Base-by-base conservation (phyloP, 176 grass and related monocot species). In the Elymus sibiricus region DNA sequence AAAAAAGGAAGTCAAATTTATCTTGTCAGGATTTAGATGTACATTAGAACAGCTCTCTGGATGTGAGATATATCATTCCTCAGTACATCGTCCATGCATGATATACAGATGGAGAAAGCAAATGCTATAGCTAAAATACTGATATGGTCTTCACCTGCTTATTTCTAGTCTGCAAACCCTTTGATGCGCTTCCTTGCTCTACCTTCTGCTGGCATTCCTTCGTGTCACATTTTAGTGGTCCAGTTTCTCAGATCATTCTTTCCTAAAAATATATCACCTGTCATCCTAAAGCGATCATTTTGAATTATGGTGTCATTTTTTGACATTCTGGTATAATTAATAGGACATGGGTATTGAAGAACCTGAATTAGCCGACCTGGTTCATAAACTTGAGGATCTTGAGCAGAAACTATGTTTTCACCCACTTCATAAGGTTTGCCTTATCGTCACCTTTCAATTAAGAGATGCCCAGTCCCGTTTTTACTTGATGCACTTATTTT, bases 261-360 rank as follows among this genome's bases (percentile, higher is more conserved):
- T 32, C 44, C 42, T 71, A 21, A 60, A 59, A 85, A 79, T 82
- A 70, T 42, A 83, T 79, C 42, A 46, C 83, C 43, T 64, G 74
- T 26, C 65, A 88, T 76, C 75, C 17, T 76, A 60, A 44, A 83
- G 37, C 62, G 24, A 32, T 78, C n/a, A 82, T 28, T 38, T 78
- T 60, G 29, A 84, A 63, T 51, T 1, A 43, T 12, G 44, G 44
- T 49, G 26, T 47, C 14, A 53, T 32, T 31, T 53, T 32, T 49
- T 53, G 28, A 76, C 73, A 28, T 29, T 59, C 35, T 89, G 82
- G 65, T 80, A 55, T 51, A 81, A 88, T 70, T 78, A 44, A 77
- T 82, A 98, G 96, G 94, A 99, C 83, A 99, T 96, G 94, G 90
- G 90, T 61, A 96, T 99, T 79, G 88, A 96, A 89, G 94, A 94